phyloP scores from a whole-genome alignment of 495 filamentous ascomycete genomes.

The Podospora australis region DNA sequence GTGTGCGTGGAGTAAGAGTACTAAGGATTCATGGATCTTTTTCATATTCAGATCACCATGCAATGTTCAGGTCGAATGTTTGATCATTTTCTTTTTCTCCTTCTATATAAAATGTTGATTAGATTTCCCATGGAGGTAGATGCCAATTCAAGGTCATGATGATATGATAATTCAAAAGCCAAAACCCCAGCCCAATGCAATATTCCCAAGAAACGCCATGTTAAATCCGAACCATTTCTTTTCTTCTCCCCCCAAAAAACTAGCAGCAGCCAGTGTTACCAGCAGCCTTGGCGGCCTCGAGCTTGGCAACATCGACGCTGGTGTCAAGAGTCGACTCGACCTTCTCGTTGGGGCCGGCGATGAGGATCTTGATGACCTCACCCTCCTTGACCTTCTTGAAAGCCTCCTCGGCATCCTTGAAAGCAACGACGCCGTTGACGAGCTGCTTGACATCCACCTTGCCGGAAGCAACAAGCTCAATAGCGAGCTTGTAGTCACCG shows the following conservation, averaged over 20 bases:
- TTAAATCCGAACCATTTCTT: neutral
- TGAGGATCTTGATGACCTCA: conserved; percentile 78
- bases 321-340: conserved; percentile 20
- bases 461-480: conserved; percentile 58
- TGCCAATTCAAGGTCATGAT: too few species aligned
- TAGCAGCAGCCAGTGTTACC: conserved; percentile 22
- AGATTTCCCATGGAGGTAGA: too few species aligned
- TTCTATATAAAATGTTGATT: too few species aligned
- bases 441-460: conserved; percentile 65
- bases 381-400: conserved; percentile 72
- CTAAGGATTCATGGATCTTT: too few species aligned
- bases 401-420: conserved; percentile 67
- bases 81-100: too few species aligned
- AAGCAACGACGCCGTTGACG: conserved; percentile 61
- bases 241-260: neutral
- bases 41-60: too few species aligned
- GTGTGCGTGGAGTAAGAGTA: too few species aligned
- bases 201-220: neutral
- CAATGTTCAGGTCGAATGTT: too few species aligned
- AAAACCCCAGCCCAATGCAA: conserved; percentile 1
- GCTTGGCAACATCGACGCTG: conserved; percentile 16
- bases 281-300: conserved; percentile 5
- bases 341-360: conserved; percentile 61
- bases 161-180: neutral
- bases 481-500: conserved; percentile 73